Conservation (phyloP, 768 basidiomycete genomes). For the Auriscalpium orientale region DNA sequence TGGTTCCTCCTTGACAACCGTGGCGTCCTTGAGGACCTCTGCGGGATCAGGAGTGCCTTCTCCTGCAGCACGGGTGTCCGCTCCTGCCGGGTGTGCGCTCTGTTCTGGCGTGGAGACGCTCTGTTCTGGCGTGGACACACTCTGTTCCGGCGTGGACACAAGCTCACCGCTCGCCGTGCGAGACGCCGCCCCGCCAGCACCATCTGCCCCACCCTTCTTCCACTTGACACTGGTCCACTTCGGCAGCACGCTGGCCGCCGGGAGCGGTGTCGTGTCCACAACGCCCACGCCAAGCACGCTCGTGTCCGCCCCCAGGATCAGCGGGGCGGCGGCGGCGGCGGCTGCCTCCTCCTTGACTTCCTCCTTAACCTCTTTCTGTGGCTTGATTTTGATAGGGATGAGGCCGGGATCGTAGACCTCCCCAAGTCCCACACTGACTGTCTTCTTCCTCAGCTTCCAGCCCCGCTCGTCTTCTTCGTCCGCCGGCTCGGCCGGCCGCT, state of each 20-base stretch:
- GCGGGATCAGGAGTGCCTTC: too few relatives aligned
- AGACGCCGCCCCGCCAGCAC: neutral
- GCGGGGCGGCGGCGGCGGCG: neutral
- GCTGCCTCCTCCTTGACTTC: neutral
- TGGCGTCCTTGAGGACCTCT: neutral
- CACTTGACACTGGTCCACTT: constrained; percentile 15
- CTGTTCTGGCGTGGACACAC: too few relatives aligned
- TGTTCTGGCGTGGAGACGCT: too few relatives aligned
- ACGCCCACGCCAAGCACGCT: neutral
- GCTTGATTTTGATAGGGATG: constrained; percentile 56
- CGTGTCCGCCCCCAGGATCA: neutral
- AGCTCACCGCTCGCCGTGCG: neutral
- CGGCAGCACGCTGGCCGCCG: neutral
- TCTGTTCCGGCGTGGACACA: too few relatives aligned
- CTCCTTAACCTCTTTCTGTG: constrained; percentile 37
- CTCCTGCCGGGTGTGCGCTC: too few relatives aligned
- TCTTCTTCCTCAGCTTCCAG: constrained; percentile 67
- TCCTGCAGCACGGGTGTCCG: too few relatives aligned
- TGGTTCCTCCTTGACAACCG: constrained; percentile 5
- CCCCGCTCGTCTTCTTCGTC: constrained; percentile 47
- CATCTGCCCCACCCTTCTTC: constrained; percentile 10
- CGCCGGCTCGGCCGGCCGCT: constrained; percentile 20
- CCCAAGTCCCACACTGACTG: constrained; percentile 50
- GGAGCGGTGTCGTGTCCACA: neutral
- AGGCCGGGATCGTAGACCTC: constrained; percentile 78